These are phyloP conservation scores for Herpetomonas tarakana DNA, from an alignment of 208 protist species.

Conservation along the genomic window DNA sequence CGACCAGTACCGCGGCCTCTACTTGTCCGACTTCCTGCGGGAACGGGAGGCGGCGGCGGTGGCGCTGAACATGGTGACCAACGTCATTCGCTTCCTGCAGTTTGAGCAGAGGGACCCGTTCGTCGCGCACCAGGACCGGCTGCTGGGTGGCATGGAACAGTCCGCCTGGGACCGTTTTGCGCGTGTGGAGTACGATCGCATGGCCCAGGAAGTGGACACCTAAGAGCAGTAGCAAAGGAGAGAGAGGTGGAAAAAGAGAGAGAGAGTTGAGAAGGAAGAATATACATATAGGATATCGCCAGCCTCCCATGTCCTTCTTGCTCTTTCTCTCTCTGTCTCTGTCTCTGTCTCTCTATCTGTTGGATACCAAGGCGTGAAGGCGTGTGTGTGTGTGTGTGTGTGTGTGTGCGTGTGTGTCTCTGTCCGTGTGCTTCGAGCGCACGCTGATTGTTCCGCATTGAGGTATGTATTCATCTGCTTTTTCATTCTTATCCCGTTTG, in stretches of 20 bases:
- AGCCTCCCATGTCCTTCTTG: background rate
- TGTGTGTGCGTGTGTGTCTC: background rate
- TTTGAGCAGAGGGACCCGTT: constrained; percentile 93
- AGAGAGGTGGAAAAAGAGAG: constrained; percentile 9
- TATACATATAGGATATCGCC: background rate
- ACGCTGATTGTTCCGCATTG: too few relatives aligned
- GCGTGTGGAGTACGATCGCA: constrained; percentile 91
- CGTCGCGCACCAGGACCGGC: constrained; percentile 67
- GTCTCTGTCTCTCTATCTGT: too few relatives aligned
- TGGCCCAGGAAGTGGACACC: constrained; percentile 76
- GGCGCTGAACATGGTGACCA: constrained; percentile 93
- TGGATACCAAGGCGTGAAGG: too few relatives aligned
- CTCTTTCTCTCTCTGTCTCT: too few relatives aligned
- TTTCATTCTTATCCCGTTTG: constrained; percentile 14
- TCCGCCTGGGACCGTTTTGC: constrained; percentile 93
- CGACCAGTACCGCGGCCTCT: constrained; percentile 43
- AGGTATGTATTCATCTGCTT: background rate
- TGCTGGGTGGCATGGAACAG: constrained; percentile 63
- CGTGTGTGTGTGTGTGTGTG: too few relatives aligned
- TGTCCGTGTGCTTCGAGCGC: too few relatives aligned
- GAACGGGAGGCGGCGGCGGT: constrained; percentile 79
- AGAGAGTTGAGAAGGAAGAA: too few relatives aligned
- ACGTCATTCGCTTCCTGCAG: constrained; percentile 91
- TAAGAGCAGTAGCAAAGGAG: constrained; percentile 17
- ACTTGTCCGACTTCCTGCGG: constrained; percentile 81